These are phyloP conservation scores for Pseudozyma sp. DNA, from an alignment of 1,284 basidiomycete species.

Conservation along the genomic window DNA sequence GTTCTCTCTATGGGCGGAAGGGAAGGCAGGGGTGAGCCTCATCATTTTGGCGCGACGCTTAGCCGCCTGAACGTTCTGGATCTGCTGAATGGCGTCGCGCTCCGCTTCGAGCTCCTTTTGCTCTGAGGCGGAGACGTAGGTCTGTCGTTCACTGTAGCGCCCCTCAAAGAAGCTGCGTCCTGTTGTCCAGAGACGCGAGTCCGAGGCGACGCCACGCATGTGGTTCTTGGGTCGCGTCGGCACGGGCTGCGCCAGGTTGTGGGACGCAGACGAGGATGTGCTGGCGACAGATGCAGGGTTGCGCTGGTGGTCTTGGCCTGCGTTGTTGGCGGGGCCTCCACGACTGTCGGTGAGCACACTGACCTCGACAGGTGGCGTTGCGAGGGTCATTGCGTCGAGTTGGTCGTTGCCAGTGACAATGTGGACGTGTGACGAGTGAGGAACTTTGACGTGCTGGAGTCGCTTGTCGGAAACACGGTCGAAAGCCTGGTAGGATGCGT, in stretches of 20 bases:
- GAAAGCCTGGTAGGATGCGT: conserved; percentile 22
- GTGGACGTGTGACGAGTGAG: conserved; percentile 6
- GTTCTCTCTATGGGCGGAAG: conserved; percentile 11
- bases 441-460: conserved; percentile 14
- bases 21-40: conserved; percentile 57
- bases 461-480: conserved; percentile 25
- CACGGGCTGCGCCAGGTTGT: conserved; percentile 21
- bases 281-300: conserved; percentile 9
- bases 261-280: conserved; percentile 13
- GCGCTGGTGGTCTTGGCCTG: not conserved
- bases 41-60: conserved; percentile 55
- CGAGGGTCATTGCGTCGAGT: conserved; percentile 32
- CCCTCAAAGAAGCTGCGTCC: conserved; percentile 36
- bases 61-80: conserved; percentile 49
- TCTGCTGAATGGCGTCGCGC: conserved; percentile 39
- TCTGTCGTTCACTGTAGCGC: conserved; percentile 36
- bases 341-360: conserved; percentile 21
- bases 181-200: conserved; percentile 43
- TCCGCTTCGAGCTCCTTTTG: conserved; percentile 39
- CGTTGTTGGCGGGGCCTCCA: conserved; percentile 9
- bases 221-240: conserved; percentile 48
- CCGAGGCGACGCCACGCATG: conserved; percentile 42
- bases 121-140: conserved; percentile 26
- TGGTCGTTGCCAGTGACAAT: conserved; percentile 4
- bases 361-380: conserved; percentile 28